These are phyloP conservation scores for Colletotrichum viniferum DNA, from an alignment of 2,329 filamentous ascomycete species.

Conservation along the genomic window DNA sequence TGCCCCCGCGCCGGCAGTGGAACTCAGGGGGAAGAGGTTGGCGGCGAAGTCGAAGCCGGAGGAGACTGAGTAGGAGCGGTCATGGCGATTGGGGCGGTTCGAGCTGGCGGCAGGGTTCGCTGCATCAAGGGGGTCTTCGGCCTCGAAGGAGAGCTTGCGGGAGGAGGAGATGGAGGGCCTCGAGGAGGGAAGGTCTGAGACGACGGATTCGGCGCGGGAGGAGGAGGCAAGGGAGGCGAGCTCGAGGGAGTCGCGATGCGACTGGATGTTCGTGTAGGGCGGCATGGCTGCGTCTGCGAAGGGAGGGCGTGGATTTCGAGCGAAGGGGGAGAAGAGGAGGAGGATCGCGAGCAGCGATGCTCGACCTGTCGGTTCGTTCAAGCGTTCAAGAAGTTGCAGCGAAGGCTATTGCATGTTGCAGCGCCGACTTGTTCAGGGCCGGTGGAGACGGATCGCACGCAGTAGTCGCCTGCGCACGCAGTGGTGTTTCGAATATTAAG, in stretches of 20 bases:
- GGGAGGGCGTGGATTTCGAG: not conserved
- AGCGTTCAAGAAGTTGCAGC: not conserved
- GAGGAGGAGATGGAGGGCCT: slow-evolving; percentile 92
- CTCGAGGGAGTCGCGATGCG: slow-evolving; percentile 85
- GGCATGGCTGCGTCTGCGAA: slow-evolving; percentile 23
- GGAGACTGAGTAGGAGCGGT: slow-evolving; percentile 84
- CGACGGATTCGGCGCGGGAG: slow-evolving; percentile 65
- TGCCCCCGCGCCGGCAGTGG: slow-evolving; percentile 70
- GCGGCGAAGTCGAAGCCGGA: slow-evolving; percentile 96
- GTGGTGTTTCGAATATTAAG: not conserved
- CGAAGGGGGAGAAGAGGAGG: not conserved
- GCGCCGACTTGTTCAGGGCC: not conserved
- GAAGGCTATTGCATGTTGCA: slow-evolving; percentile 18
- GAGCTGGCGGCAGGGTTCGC: slow-evolving; percentile 54
- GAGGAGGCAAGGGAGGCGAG: slow-evolving; percentile 93
- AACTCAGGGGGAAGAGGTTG: slow-evolving; percentile 89
- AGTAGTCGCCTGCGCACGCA: not conserved
- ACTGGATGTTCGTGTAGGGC: slow-evolving; percentile 48
- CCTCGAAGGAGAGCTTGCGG: slow-evolving; percentile 84
- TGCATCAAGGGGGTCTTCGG: slow-evolving; percentile 78
- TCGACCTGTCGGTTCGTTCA: not conserved
- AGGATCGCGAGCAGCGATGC: slow-evolving; percentile 5
- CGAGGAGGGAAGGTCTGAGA: slow-evolving; percentile 70
- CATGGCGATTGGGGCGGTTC: slow-evolving; percentile 48
- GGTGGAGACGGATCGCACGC: not conserved